Evolutionary conservation across 495 filamentous ascomycete genomes (phyloP).

Genomic region (Usnea hakonensis): DNA sequence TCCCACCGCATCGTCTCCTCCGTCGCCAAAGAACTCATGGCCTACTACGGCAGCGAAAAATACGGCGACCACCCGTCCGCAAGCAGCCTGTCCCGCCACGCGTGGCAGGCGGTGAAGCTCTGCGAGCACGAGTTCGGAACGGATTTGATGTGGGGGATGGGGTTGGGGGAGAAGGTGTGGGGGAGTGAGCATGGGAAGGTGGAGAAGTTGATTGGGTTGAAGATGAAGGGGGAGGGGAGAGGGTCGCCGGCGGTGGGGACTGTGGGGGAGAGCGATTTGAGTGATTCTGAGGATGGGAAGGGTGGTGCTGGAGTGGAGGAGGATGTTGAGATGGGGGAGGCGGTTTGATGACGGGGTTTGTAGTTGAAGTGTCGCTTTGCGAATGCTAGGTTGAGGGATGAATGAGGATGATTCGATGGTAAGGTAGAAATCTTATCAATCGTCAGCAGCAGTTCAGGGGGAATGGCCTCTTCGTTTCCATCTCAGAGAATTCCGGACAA

Average conservation of each 20-base stretch:
- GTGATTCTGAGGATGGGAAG: background rate
- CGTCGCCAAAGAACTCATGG: background rate
- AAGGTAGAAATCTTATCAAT: too few species aligned
- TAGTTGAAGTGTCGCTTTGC: too few species aligned
- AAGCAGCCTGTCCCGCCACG: background rate
- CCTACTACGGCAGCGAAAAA: background rate
- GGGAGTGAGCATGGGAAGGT: background rate
- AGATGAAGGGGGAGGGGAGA: background rate
- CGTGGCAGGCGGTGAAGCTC: background rate
- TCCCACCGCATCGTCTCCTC: background rate
- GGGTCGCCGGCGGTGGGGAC: background rate
- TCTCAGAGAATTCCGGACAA: too few species aligned
- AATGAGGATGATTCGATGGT: too few species aligned
- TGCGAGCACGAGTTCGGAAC: background rate
- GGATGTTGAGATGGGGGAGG: background rate
- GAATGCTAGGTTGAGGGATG: too few species aligned
- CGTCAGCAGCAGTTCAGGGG: too few species aligned
- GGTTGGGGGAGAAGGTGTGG: background rate
- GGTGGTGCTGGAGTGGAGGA: background rate
- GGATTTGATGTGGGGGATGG: background rate
- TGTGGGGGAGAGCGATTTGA: constrained; percentile 1
- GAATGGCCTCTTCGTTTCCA: too few species aligned
- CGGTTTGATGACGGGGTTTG: background rate
- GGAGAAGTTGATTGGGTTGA: background rate
- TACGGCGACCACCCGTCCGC: background rate